A percentile compares a stretch with the other conserved stretches of the same genome.
Evolutionary conservation across 2,329 filamentous ascomycete genomes (phyloP).

Genomic region (Coniella lustricola): DNA sequence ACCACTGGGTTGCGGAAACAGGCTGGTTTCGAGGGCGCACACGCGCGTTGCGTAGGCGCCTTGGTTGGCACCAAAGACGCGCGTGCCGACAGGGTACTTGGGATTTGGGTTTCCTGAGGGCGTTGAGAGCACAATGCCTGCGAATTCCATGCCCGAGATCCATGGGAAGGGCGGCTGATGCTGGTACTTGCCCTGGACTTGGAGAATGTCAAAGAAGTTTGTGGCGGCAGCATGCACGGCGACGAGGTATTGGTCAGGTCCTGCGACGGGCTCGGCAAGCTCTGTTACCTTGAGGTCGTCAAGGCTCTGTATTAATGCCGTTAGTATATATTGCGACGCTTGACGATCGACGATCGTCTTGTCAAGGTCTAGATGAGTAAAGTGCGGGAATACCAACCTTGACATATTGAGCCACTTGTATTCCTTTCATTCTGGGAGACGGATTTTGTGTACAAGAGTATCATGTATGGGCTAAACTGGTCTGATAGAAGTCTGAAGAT

Average conservation of each 20-base stretch:
- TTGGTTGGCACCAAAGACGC: conserved; percentile 80
- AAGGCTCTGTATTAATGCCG: conserved; percentile 53
- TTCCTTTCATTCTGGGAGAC: conserved; percentile 26
- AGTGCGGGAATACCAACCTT: conserved; percentile 19
- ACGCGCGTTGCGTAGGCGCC: conserved; percentile 80
- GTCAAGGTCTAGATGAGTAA: conserved; percentile 6
- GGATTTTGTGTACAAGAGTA: background rate
- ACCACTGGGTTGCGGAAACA: conserved; percentile 69
- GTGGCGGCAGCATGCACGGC: conserved; percentile 79
- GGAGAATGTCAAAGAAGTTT: conserved; percentile 96
- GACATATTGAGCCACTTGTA: conserved; percentile 28
- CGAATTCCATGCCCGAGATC: conserved; percentile 82
- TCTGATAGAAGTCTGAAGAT: too few species aligned
- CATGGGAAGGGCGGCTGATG: conserved; percentile 83
- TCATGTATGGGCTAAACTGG: too few species aligned
- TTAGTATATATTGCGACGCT: background rate
- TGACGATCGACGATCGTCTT: too few species aligned
- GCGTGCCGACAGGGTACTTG: conserved; percentile 69
- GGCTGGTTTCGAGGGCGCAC: conserved; percentile 54
- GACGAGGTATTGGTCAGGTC: conserved; percentile 73
- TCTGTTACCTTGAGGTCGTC: conserved; percentile 68
- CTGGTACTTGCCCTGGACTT: conserved; percentile 94
- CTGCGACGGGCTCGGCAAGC: conserved; percentile 67
- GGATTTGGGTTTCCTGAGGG: conserved; percentile 44
- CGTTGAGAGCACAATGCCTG: conserved; percentile 64